phyloP scores from a whole-genome alignment of 176 grass and related monocot genomes.

The Chloris gayana region DNA sequence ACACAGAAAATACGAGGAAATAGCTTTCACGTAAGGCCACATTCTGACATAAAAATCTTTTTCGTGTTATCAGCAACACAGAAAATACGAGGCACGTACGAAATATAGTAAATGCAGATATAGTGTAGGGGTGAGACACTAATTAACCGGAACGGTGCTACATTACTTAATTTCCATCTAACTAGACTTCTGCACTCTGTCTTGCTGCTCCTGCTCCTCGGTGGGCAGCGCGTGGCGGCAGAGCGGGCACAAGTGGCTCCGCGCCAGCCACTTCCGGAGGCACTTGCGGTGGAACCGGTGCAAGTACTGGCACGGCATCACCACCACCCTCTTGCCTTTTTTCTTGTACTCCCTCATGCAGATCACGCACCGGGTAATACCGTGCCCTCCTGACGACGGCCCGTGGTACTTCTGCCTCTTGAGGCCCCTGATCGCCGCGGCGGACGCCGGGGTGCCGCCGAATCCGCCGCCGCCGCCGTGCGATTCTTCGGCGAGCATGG shows the following conservation, averaged over 20 bases:
- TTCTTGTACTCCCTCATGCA: background rate
- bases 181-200: too few species aligned
- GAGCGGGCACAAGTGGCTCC: background rate
- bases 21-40: too few species aligned
- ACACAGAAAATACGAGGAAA: too few species aligned
- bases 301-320: background rate
- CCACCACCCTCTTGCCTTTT: background rate
- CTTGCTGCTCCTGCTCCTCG: background rate
- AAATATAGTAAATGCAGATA: too few species aligned
- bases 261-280: background rate
- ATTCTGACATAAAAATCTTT: too few species aligned
- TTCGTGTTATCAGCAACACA: too few species aligned
- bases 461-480: background rate
- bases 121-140: too few species aligned
- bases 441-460: background rate
- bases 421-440: background rate
- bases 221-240: background rate
- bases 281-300: constrained; percentile 4
- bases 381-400: too few species aligned
- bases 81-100: too few species aligned
- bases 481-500: too few species aligned
- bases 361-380: background rate
- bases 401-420: background rate
- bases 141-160: too few species aligned
- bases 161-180: too few species aligned